Evolutionary conservation across 225 moss, liverwort and hornwort species (phyloP), one percentile per base, ranked within the genome.

Genomic region (Lunularia cruciata): DNA sequence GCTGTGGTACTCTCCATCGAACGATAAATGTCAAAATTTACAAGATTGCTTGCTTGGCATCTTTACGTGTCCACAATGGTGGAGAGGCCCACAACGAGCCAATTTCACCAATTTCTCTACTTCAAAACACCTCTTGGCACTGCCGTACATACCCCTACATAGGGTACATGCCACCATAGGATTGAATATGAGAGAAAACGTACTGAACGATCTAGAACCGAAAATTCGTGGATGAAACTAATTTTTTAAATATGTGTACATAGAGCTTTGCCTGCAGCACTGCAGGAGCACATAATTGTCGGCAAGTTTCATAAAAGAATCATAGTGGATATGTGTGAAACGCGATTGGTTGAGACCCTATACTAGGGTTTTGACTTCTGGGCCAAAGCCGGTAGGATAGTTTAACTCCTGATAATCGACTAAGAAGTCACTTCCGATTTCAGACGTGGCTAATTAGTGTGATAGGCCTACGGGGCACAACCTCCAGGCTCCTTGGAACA

Each of bases 221-320:
- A 26, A 46, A 45, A 28, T 45, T 61, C 45, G 63, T 64, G 22
- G 55, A 60, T 67, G 45, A 39, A 72, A 72, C 42, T 68, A 72
- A 60, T 62, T 35, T 67, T 60, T 5, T 37, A 67, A 46, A 72
- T 77, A 77, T 72, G 71, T 77, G 68, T 77, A 77, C 77, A 77
- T 28, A 67, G 61, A 47, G 63, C 61, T 35, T 55, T 60, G 34
- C 60, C 30, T 37, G 54, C 62, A 30, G 37, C 43, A 45, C 46
- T 56, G 72, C 72, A 47, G 31, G 28, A 43, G 72, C 47, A 56
- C 68, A 72, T 77, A 38, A 72, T 66, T 63, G 72, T 67, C 60
- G 53, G 51, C 72, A 67, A 67, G 53, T 72, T 77, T 72, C 48
- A 25, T 57, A 42, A 60, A 77, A 43, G 32, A 66, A 67, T 65